These are phyloP conservation scores for Anthracocystis panici-leucophaei DNA, from an alignment of 1,284 basidiomycete genomes.

Conservation along the genomic window DNA sequence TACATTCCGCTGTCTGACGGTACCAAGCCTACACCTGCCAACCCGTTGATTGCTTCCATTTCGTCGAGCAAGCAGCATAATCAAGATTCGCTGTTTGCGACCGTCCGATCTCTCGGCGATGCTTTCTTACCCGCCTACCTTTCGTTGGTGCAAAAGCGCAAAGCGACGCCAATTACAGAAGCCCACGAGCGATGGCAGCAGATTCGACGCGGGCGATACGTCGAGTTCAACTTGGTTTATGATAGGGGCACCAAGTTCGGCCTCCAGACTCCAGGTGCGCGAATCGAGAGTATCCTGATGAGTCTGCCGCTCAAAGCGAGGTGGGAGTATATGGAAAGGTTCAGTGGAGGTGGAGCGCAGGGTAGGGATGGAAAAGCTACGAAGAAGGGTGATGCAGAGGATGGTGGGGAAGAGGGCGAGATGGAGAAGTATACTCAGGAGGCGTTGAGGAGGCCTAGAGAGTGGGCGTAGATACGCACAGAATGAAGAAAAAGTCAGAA, in stretches of 20 bases:
- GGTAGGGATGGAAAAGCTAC: slow-evolving; percentile 50
- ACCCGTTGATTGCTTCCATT: slow-evolving; percentile 30
- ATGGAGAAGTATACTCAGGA: slow-evolving; percentile 51
- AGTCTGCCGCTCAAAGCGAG: slow-evolving; percentile 66
- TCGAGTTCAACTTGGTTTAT: slow-evolving; percentile 69
- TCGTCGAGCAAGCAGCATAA: slow-evolving; percentile 54
- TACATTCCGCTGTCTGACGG: slow-evolving; percentile 62
- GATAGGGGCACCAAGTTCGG: slow-evolving; percentile 69
- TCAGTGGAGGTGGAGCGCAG: slow-evolving; percentile 56
- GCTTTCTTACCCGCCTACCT: slow-evolving; percentile 68
- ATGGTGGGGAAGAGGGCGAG: slow-evolving; percentile 28
- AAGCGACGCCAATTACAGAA: slow-evolving; percentile 47
- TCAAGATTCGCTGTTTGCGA: slow-evolving; percentile 61
- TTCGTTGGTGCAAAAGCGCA: slow-evolving; percentile 61
- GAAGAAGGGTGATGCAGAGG: slow-evolving; percentile 7
- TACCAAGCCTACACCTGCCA: slow-evolving; percentile 20
- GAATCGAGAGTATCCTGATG: slow-evolving; percentile 69
- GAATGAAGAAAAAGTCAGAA: too few species aligned
- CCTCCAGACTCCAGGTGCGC: slow-evolving; percentile 66
- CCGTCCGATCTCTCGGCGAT: slow-evolving; percentile 63
- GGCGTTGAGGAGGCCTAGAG: slow-evolving; percentile 52
- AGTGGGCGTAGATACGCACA: slow-evolving; percentile 49
- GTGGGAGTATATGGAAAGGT: slow-evolving; percentile 68
- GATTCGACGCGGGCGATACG: slow-evolving; percentile 65
- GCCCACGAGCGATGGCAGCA: slow-evolving; percentile 64